A percentile compares a stretch with the other conserved stretches of the same genome.
Evolutionary conservation across 108 stramenopile genomes (phyloP).

Genomic region (Nannochloropsis granulata): DNA sequence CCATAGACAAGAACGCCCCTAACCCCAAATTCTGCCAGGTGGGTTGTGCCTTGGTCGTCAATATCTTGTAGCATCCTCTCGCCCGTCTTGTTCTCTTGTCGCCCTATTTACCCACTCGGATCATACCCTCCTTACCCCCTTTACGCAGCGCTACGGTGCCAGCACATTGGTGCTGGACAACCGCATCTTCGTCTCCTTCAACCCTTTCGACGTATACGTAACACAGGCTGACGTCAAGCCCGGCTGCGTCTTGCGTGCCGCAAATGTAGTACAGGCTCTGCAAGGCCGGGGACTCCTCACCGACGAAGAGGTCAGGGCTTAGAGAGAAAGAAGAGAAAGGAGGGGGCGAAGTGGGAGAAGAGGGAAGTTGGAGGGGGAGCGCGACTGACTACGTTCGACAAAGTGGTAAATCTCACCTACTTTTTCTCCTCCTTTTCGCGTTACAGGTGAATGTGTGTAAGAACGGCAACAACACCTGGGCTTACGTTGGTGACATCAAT

Average conservation of each 20-base stretch:
- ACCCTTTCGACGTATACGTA: slow-evolving; percentile 87
- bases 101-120: too few relatives aligned
- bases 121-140: slow-evolving; percentile 11
- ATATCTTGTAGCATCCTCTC: too few relatives aligned
- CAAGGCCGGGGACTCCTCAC: slow-evolving; percentile 53
- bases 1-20: slow-evolving; percentile 80
- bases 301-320: slow-evolving; percentile 48
- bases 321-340: not conserved
- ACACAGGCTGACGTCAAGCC: slow-evolving; percentile 88
- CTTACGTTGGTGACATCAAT: slow-evolving; percentile 76
- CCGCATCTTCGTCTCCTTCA: slow-evolving; percentile 83
- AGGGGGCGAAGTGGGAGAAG: too few relatives aligned
- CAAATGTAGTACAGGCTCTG: slow-evolving; percentile 67
- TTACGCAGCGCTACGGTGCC: slow-evolving; percentile 48
- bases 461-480: slow-evolving; percentile 85
- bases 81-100: too few relatives aligned
- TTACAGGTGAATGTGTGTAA: slow-evolving; percentile 52
- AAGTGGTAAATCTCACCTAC: too few relatives aligned
- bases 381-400: too few relatives aligned
- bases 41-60: not conserved
- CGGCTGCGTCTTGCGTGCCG: slow-evolving; percentile 68
- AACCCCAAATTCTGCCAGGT: slow-evolving; percentile 62
- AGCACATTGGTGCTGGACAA: slow-evolving; percentile 84
- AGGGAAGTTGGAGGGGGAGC: too few relatives aligned
- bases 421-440: not conserved